Conservation (phyloP, 2,329 filamentous ascomycete species). For the Paradendryphiella salina region DNA sequence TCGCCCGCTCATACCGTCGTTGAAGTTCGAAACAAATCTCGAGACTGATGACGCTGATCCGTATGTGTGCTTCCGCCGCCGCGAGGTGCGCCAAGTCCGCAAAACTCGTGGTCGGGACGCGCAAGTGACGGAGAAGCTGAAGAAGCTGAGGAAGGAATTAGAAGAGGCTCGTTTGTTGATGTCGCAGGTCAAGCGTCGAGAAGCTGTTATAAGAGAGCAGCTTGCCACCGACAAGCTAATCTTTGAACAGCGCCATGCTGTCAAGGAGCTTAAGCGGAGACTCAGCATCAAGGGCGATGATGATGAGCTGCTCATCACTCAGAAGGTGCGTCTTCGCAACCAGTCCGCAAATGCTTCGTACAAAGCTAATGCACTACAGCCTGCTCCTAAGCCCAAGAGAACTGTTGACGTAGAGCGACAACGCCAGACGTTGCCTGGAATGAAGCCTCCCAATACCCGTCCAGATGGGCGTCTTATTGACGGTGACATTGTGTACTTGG, state of each 20-base stretch:
- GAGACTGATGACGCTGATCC: slow-evolving; percentile 96
- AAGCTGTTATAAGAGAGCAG: slow-evolving; percentile 76
- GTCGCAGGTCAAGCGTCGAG: slow-evolving; percentile 75
- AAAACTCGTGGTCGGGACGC: slow-evolving; percentile 94
- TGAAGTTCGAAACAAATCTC: slow-evolving; percentile 93
- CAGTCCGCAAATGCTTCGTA: slow-evolving; percentile 20
- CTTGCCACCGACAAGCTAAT: slow-evolving; percentile 74
- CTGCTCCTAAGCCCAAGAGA: slow-evolving; percentile 54
- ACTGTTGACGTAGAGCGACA: slow-evolving; percentile 62
- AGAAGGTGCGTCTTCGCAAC: slow-evolving; percentile 68
- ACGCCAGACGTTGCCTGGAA: slow-evolving; percentile 68
- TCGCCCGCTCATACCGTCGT: slow-evolving; percentile 70
- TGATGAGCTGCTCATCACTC: slow-evolving; percentile 81
- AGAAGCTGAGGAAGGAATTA: slow-evolving; percentile 85
- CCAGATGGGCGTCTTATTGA: slow-evolving; percentile 71
- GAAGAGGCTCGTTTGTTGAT: slow-evolving; percentile 86
- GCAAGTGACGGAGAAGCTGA: slow-evolving; percentile 91
- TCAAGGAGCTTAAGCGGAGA: slow-evolving; percentile 87
- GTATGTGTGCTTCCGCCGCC: slow-evolving; percentile 95
- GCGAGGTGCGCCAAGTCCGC: slow-evolving; percentile 89
- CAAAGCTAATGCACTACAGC: slow-evolving; percentile 32
- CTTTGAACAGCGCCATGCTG: slow-evolving; percentile 77
- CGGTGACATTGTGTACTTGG: slow-evolving; percentile 74
- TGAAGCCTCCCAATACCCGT: slow-evolving; percentile 55
- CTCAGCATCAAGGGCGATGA: slow-evolving; percentile 90